phyloP scores from a whole-genome alignment of 2,329 filamentous ascomycete genomes.

The Macrophomina pseudophaseolina region DNA sequence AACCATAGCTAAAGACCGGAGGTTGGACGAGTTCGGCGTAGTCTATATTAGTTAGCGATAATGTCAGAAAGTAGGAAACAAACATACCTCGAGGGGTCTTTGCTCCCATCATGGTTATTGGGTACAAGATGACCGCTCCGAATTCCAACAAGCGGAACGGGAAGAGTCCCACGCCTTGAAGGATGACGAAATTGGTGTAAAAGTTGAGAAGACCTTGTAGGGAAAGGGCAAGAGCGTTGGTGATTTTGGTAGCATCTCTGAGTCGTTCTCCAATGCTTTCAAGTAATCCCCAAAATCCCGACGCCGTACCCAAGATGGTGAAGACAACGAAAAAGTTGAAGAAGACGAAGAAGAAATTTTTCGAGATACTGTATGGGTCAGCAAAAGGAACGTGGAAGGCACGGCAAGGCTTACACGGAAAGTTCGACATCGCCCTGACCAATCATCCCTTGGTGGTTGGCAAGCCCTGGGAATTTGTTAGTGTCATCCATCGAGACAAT shows the following conservation, averaged over 20 bases:
- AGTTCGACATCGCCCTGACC: conserved; percentile 94
- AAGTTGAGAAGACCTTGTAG: conserved; percentile 78
- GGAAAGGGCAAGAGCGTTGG: conserved; percentile 74
- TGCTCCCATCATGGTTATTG: conserved; percentile 76
- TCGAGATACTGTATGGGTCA: conserved; percentile 66
- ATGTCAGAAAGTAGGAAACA: not conserved
- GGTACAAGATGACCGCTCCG: conserved; percentile 82
- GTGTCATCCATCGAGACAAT: conserved; percentile 7
- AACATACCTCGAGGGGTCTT: conserved; percentile 74
- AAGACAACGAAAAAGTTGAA: conserved; percentile 99
- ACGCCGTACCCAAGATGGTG: conserved; percentile 81
- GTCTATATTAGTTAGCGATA: conserved; percentile 54
- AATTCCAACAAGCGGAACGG: conserved; percentile 91
- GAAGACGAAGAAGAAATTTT: conserved; percentile 99
- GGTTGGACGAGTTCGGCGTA: conserved; percentile 81
- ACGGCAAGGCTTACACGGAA: conserved; percentile 61
- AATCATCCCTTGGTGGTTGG: conserved; percentile 90
- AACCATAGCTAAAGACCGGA: conserved; percentile 91
- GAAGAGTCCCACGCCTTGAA: conserved; percentile 92
- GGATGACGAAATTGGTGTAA: conserved; percentile 91
- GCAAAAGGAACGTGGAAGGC: not conserved
- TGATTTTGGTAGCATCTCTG: conserved; percentile 78
- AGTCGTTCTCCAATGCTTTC: conserved; percentile 72
- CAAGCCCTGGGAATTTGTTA: conserved; percentile 60
- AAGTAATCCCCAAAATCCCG: conserved; percentile 71